These are phyloP conservation scores for Talaromyces ruber DNA, from an alignment of 495 filamentous ascomycete genomes.

Conservation along the genomic window DNA sequence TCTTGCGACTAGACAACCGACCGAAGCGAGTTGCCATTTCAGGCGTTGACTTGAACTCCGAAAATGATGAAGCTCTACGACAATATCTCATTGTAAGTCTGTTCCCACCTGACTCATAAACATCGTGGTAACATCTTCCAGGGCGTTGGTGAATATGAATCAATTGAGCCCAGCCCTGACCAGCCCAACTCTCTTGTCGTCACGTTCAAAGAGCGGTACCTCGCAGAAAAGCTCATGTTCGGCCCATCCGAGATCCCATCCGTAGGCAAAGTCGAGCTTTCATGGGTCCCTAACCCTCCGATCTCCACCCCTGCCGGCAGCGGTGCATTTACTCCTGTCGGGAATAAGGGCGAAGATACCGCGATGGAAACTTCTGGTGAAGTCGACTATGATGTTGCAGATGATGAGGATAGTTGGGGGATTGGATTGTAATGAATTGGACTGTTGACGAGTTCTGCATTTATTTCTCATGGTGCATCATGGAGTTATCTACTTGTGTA, in stretches of 20 bases:
- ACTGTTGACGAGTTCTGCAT: neutral
- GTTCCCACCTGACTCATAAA: neutral
- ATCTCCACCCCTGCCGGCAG: slow-evolving; percentile 12
- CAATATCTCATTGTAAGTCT: slow-evolving; percentile 77
- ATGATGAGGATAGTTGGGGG: slow-evolving; percentile 41
- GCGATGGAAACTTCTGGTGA: slow-evolving; percentile 30
- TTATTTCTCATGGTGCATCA: neutral
- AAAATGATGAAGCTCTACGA: slow-evolving; percentile 75
- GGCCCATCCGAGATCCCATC: slow-evolving; percentile 58
- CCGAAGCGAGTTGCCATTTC: slow-evolving; percentile 68
- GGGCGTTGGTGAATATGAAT: slow-evolving; percentile 78
- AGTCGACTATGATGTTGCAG: slow-evolving; percentile 46
- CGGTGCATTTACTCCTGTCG: slow-evolving; percentile 14
- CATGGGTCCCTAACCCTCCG: slow-evolving; percentile 56
- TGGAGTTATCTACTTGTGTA: neutral
- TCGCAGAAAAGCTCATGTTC: slow-evolving; percentile 79
- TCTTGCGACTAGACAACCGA: slow-evolving; percentile 80
- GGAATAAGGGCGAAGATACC: slow-evolving; percentile 27
- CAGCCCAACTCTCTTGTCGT: slow-evolving; percentile 53
- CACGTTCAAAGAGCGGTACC: slow-evolving; percentile 81
- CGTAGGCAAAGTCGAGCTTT: slow-evolving; percentile 66
- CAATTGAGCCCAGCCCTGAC: slow-evolving; percentile 57
- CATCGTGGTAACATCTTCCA: slow-evolving; percentile 22
- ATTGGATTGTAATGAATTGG: slow-evolving; percentile 6
- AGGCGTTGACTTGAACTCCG: slow-evolving; percentile 58